Base-by-base conservation (phyloP, 2,329 filamentous ascomycete genomes). In the Spiromastix sp. region DNA sequence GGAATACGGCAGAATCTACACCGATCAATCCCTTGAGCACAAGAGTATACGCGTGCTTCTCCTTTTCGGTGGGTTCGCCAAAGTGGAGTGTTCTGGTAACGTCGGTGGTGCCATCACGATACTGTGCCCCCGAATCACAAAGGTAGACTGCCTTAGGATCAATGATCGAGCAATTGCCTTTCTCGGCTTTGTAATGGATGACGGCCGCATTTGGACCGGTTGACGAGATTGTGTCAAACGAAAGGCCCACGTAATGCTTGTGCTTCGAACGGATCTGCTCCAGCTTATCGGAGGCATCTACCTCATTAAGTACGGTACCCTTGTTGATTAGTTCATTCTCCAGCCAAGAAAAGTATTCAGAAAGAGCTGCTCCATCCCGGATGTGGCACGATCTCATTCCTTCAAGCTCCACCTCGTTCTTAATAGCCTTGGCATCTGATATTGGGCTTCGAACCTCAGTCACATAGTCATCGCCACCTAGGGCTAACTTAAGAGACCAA, bases 41-140 rank as follows among this genome's bases (percentile, higher is more conserved):
- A 8, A 98, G 68, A 0, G 91, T 98, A 57, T 95, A 95, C 0
- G 89, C 79, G 54, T 85, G 85, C 51, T 74, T 83, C 61, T 98
- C 87, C 52, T 82, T 81, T 3, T 78, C 75, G 0, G 81, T 84
- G 1, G 91, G 91, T 17, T 77, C 72, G 30, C 85, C 85, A 55
- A 96, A 96, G 53, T 98, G 91, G 25, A 94, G 67, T 1, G 91
- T 98, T 27, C 91, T 74, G 4, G 91, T 98, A 0, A 85, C 93
- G 53, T 98, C 91, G 0, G 91, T 98, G 1, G 91, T 98, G 37
- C 91, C 91, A 56, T 98, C 91, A 2, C 82, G 70, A 51, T 89
- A 98, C 58, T 98, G 91, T n/a, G 84, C 91, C 15, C 91, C 91
- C 15, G 91, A 96, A 59, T 98, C 91, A 56, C 91, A 98, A 2